Percentiles rank a stretch among this genome's conserved stretches.
Conservation (phyloP, 2,329 filamentous ascomycete species). For the Ilyonectria sp. region DNA sequence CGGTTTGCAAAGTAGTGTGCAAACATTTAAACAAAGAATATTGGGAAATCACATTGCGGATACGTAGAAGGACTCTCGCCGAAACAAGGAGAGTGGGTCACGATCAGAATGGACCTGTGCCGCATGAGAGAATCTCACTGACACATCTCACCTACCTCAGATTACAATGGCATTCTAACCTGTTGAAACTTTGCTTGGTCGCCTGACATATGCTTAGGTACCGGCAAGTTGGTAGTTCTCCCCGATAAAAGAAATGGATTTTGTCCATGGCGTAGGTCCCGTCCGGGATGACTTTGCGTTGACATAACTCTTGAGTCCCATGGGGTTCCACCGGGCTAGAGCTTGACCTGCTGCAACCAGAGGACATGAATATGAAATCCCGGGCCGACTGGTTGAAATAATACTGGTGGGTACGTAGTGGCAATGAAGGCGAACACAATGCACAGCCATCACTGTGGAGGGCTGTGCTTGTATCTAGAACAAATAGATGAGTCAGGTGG, state of each 20-base stretch:
- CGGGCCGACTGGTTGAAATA: not conserved
- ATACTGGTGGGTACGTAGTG: not conserved
- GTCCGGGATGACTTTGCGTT: not conserved
- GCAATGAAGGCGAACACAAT: not conserved
- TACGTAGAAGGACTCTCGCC: not conserved
- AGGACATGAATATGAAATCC: not conserved
- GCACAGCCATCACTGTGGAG: not conserved
- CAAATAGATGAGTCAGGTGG: not conserved
- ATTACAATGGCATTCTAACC: not conserved
- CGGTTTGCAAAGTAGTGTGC: not conserved
- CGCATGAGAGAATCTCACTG: no score
- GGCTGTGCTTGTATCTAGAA: not conserved
- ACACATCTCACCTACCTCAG: not conserved
- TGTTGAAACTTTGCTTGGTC: not conserved
- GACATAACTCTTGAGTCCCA: not conserved
- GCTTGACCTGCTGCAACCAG: not conserved
- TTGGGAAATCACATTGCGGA: not conserved
- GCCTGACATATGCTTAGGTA: not conserved
- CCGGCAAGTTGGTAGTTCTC: not conserved
- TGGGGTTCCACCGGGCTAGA: not conserved
- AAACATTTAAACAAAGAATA: not conserved
- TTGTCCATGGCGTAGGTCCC: not conserved
- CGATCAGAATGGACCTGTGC: not conserved
- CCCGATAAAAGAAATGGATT: not conserved
- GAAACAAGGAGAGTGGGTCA: not conserved